phyloP scores from a whole-genome alignment of 495 filamentous ascomycete species.

The Penicillium chermesinum region DNA sequence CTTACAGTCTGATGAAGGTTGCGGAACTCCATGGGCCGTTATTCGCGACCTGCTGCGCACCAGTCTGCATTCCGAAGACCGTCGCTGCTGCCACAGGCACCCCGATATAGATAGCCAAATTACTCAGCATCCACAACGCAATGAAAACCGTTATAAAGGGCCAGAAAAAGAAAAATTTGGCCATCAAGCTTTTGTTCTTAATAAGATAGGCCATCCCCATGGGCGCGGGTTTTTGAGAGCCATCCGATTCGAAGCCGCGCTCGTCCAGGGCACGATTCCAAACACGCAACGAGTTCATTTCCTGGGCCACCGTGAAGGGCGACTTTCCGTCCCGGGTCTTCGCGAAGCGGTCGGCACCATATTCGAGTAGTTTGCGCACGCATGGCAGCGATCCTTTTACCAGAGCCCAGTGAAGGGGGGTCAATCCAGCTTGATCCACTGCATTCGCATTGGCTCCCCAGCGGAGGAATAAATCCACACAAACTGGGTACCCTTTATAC shows the following conservation, averaged over 20 bases:
- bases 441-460: slow-evolving; percentile 95
- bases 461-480: slow-evolving; percentile 86
- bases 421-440: slow-evolving; percentile 84
- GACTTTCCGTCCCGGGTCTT: slow-evolving; percentile 84
- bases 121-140: slow-evolving; percentile 64
- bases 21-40: slow-evolving; percentile 80
- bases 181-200: slow-evolving; percentile 73
- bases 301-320: slow-evolving; percentile 73
- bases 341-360: slow-evolving; percentile 86
- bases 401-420: slow-evolving; percentile 91
- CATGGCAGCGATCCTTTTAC: slow-evolving; percentile 84
- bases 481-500: slow-evolving; percentile 89
- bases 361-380: slow-evolving; percentile 88
- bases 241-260: slow-evolving; percentile 77
- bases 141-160: slow-evolving; percentile 71
- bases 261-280: slow-evolving; percentile 84
- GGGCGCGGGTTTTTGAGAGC: slow-evolving; percentile 56
- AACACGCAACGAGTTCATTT: slow-evolving; percentile 78
- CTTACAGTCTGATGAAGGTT: slow-evolving; percentile 80
- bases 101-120: slow-evolving; percentile 67
- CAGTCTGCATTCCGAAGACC: slow-evolving; percentile 70
- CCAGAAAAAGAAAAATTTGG: slow-evolving; percentile 86
- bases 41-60: slow-evolving; percentile 67
- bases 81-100: slow-evolving; percentile 63
- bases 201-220: slow-evolving; percentile 48